These are phyloP conservation scores for Ramaria rubella DNA, from an alignment of 768 basidiomycete genomes.

Conservation along the genomic window DNA sequence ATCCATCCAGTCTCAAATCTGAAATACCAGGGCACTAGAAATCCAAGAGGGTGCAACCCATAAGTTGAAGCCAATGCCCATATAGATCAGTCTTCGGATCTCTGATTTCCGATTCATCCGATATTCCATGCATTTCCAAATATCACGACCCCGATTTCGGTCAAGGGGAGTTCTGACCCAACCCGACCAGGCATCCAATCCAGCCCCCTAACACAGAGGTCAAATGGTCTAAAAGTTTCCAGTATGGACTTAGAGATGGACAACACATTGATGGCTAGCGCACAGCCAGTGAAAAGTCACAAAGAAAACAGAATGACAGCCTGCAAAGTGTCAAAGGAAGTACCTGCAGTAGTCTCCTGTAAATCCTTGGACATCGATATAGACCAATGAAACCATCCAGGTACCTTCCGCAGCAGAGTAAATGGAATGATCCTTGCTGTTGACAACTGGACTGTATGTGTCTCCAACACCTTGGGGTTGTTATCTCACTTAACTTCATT, in stretches of 20 bases:
- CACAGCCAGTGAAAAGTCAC: conserved; percentile 67
- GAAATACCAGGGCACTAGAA: too few relatives aligned
- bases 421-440: conserved; percentile 74
- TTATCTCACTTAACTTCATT: conserved; percentile 34
- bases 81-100: too few relatives aligned
- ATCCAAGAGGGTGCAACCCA: too few relatives aligned
- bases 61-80: too few relatives aligned
- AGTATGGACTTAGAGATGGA: conserved; percentile 73
- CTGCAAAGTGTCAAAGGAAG: background rate
- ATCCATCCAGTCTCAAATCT: too few relatives aligned
- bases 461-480: conserved; percentile 77
- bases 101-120: too few relatives aligned
- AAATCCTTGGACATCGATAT: conserved; percentile 21
- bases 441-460: conserved; percentile 80
- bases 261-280: conserved; percentile 82
- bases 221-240: conserved; percentile 1
- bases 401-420: conserved; percentile 91
- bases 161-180: too few relatives aligned
- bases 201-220: too few relatives aligned
- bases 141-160: too few relatives aligned
- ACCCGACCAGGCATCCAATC: too few relatives aligned
- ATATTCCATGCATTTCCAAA: too few relatives aligned
- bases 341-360: background rate
- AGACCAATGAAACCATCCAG: conserved; percentile 89
- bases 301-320: conserved; percentile 60